A percentile compares a stretch with the other conserved stretches of the same genome.
These are phyloP conservation scores for Trichosporon inkin DNA, from an alignment of 1,284 basidiomycete genomes.

Conservation along the genomic window DNA sequence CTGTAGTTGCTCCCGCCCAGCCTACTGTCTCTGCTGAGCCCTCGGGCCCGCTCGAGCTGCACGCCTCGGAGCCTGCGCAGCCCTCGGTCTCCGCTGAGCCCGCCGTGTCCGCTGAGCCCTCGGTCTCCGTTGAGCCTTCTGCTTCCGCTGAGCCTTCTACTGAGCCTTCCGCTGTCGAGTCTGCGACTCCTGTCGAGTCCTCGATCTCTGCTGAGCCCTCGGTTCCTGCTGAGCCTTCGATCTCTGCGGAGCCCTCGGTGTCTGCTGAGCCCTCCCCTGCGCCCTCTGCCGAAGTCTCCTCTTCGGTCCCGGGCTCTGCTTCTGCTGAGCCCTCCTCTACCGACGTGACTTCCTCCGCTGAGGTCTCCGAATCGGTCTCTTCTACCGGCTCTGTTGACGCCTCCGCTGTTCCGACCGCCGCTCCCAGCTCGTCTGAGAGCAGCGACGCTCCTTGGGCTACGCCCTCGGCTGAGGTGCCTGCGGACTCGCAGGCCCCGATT, in stretches of 20 bases:
- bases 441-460: not conserved
- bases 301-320: not conserved
- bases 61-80: not conserved
- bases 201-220: constrained; percentile 1
- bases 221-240: constrained; percentile 8
- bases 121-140: constrained; percentile 11
- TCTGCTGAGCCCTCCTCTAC: constrained; percentile 6
- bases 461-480: not conserved
- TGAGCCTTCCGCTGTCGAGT: constrained; percentile 7
- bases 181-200: constrained; percentile 5
- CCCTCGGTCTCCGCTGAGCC: constrained; percentile 9
- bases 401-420: not conserved
- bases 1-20: not conserved
- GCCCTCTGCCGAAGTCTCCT: not conserved
- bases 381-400: not conserved
- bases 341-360: constrained; percentile 2
- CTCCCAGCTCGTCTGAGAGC: not conserved
- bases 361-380: constrained; percentile 8
- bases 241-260: constrained; percentile 1
- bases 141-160: not conserved
- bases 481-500: not conserved
- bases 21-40: not conserved
- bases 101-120: constrained; percentile 1
- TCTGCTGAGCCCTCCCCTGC: not conserved
- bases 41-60: not conserved